Percentiles rank a stretch among this genome's conserved stretches.
Conservation (phyloP, 768 basidiomycete genomes). For the Lyophyllum decastes region DNA sequence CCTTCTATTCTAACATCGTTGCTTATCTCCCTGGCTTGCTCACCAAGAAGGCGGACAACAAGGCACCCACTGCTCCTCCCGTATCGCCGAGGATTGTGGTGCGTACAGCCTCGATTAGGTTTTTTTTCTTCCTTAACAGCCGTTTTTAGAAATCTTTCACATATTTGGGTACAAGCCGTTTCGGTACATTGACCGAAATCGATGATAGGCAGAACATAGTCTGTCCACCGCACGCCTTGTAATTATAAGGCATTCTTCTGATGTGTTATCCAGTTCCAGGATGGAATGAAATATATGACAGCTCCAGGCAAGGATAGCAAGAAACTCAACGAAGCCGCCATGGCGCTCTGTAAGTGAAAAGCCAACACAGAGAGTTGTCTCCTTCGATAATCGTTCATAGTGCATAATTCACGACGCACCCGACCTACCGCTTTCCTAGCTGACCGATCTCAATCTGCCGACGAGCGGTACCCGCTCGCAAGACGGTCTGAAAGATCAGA, state of each 20-base stretch:
- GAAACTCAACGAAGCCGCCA: slow-evolving; percentile 12
- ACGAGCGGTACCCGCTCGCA: slow-evolving; percentile 3
- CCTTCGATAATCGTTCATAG: not conserved
- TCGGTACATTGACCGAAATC: slow-evolving; percentile 2
- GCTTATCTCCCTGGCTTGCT: not conserved
- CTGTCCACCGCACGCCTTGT: not conserved
- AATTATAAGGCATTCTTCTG: not conserved
- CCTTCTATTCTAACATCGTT: not conserved
- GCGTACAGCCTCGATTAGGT: not conserved
- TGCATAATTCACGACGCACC: slow-evolving; percentile 9
- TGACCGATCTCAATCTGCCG: not conserved
- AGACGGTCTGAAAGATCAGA: not conserved
- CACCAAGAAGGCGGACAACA: not conserved
- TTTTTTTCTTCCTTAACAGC: not conserved
- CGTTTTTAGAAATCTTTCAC: slow-evolving; percentile 5
- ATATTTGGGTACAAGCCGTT: slow-evolving; percentile 1
- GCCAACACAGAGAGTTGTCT: not conserved
- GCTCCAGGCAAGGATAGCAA: slow-evolving; percentile 3
- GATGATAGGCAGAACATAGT: slow-evolving; percentile 12
- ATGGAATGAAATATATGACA: slow-evolving; percentile 10
- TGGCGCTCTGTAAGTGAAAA: slow-evolving; percentile 13
- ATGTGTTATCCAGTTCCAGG: slow-evolving; percentile 3
- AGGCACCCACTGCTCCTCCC: not conserved
- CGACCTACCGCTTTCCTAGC: slow-evolving; percentile 1
- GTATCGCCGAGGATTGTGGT: slow-evolving; percentile 12